Percentiles rank a stretch among this genome's conserved stretches.
phyloP scores from a whole-genome alignment of 2,329 filamentous ascomycete species.

The Aspergillus chevalieri region DNA sequence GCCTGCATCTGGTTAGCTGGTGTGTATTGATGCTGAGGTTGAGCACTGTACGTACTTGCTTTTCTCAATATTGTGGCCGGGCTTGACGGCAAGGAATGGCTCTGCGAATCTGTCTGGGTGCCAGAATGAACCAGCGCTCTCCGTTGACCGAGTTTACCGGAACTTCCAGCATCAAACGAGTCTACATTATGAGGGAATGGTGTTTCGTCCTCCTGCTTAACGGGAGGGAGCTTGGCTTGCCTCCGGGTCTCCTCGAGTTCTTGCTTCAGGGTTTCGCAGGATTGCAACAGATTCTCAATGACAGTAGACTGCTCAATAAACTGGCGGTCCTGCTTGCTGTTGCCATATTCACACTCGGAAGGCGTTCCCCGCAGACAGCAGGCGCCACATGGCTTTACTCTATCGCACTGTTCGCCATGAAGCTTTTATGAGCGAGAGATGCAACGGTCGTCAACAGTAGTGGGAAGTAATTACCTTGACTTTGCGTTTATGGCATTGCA shows the following conservation, averaged over 20 bases:
- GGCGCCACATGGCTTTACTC: constrained; percentile 25
- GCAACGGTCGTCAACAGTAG: not conserved
- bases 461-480: constrained; percentile 20
- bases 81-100: too few relatives aligned
- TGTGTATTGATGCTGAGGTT: too few relatives aligned
- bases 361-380: constrained; percentile 25
- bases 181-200: not conserved
- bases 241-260: constrained; percentile 14
- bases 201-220: constrained; percentile 10
- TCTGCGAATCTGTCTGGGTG: too few relatives aligned
- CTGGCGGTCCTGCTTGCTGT: constrained; percentile 24
- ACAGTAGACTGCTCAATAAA: constrained; percentile 23
- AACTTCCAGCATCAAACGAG: not conserved
- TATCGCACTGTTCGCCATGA: constrained; percentile 19
- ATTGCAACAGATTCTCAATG: constrained; percentile 20
- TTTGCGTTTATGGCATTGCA: constrained; percentile 27
- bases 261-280: constrained; percentile 15
- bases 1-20: too few relatives aligned
- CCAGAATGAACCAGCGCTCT: too few relatives aligned
- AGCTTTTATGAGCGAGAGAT: not conserved
- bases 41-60: too few relatives aligned
- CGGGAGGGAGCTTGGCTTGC: constrained; percentile 10
- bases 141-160: too few relatives aligned
- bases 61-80: too few relatives aligned
- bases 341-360: constrained; percentile 26